These are phyloP conservation scores for Spathaspora gorwiae DNA, from an alignment of 805 yeast species.

Conservation along the genomic window DNA sequence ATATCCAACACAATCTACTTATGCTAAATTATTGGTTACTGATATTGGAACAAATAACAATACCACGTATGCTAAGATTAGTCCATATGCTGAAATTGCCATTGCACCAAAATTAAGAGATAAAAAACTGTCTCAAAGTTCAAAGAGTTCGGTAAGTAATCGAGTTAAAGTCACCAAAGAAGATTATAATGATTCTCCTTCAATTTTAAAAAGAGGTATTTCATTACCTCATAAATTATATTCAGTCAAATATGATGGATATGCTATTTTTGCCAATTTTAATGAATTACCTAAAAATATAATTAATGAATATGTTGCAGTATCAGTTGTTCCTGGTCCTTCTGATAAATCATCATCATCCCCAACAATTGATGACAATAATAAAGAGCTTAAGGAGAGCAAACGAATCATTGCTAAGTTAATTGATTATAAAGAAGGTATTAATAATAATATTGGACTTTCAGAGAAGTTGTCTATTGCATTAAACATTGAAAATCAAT, in stretches of 20 bases:
- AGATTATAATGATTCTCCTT: constrained; percentile 22
- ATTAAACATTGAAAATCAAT: constrained; percentile 43
- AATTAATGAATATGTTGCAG: constrained; percentile 42
- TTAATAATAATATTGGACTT: constrained; percentile 42
- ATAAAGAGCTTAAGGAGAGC: constrained; percentile 25
- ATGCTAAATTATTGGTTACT: constrained; percentile 55
- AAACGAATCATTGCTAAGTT: constrained; percentile 49
- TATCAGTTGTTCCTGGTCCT: constrained; percentile 53
- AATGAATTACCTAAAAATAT: constrained; percentile 23
- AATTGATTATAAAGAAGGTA: constrained; percentile 30
- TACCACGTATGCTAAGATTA: constrained; percentile 44
- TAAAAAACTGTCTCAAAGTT: constrained; percentile 16
- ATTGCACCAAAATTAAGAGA: constrained; percentile 60
- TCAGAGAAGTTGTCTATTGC: constrained; percentile 53
- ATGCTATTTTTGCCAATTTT: constrained; percentile 44
- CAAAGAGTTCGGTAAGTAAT: not conserved
- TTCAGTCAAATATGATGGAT: constrained; percentile 18
- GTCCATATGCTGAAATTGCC: constrained; percentile 63
- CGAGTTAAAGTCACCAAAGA: constrained; percentile 10
- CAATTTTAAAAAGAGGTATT: constrained; percentile 49
- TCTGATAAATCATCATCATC: not conserved
- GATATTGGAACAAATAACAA: constrained; percentile 37
- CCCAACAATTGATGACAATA: constrained; percentile 7
- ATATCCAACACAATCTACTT: constrained; percentile 56
- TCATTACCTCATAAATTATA: constrained; percentile 49